Conservation (phyloP, 176 grass and related monocot species). For the Aegilops umbellulata region DNA sequence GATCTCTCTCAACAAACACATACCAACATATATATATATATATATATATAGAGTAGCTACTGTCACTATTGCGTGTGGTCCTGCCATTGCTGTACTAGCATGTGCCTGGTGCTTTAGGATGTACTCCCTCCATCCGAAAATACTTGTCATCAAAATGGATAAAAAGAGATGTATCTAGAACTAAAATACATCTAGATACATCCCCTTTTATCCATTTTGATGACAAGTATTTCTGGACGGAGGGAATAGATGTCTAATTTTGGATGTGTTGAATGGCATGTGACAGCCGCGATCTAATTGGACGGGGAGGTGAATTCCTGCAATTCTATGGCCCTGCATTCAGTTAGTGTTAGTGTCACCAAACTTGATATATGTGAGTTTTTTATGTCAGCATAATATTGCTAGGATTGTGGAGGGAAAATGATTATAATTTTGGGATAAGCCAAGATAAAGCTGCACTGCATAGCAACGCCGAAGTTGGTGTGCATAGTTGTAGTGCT, state of each 20-base stretch:
- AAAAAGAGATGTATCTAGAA: too few species aligned
- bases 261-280: conserved; percentile 2
- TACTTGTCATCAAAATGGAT: too few species aligned
- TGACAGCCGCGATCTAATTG: background rate
- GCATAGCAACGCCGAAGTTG: background rate
- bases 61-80: background rate
- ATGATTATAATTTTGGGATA: conserved; percentile 1
- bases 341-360: background rate
- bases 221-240: too few species aligned
- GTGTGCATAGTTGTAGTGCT: background rate
- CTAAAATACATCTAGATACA: too few species aligned
- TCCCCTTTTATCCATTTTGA: too few species aligned
- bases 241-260: conserved; percentile 13
- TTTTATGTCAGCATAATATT: background rate
- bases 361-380: background rate
- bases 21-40: too few species aligned
- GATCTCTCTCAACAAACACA: too few species aligned
- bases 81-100: background rate
- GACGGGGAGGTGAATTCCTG: too few species aligned
- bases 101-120: background rate
- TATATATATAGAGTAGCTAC: too few species aligned
- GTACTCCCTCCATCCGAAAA: too few species aligned
- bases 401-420: background rate
- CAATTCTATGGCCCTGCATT: too few species aligned
- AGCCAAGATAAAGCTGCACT: background rate